phyloP scores from a whole-genome alignment of 331 rosid genomes.

The Malus hybrid region DNA sequence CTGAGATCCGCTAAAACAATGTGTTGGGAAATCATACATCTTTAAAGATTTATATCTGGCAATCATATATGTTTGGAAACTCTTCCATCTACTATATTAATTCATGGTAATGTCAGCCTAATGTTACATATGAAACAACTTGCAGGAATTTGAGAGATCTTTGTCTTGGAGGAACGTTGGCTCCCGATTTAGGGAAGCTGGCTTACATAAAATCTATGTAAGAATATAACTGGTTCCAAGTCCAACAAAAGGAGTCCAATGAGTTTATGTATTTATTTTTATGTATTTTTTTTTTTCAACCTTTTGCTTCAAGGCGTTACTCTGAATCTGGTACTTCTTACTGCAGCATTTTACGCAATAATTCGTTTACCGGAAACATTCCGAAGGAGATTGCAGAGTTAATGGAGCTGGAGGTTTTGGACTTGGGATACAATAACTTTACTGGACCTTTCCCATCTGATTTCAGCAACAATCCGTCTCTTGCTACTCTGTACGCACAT shows the following conservation, averaged over 20 bases:
- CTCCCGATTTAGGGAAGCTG: slow-evolving; percentile 54
- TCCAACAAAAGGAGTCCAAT: background rate
- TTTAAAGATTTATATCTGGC: too few relatives aligned
- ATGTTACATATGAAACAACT: background rate
- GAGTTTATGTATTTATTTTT: too few relatives aligned
- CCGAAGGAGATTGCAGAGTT: slow-evolving; percentile 43
- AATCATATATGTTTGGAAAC: background rate
- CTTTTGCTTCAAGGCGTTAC: background rate
- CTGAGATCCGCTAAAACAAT: too few relatives aligned
- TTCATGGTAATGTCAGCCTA: background rate
- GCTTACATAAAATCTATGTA: slow-evolving; percentile 58
- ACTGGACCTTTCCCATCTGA: slow-evolving; percentile 45
- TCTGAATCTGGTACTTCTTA: background rate
- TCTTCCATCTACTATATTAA: background rate
- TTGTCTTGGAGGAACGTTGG: slow-evolving; percentile 58
- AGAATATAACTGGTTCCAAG: slow-evolving; percentile 3
- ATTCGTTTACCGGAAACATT: slow-evolving; percentile 49
- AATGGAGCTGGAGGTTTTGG: slow-evolving; percentile 58
- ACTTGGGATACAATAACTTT: slow-evolving; percentile 64
- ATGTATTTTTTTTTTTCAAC: too few relatives aligned
- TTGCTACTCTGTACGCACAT: slow-evolving; percentile 41
- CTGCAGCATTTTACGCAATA: slow-evolving; percentile 61
- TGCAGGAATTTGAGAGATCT: slow-evolving; percentile 65
- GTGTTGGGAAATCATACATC: too few relatives aligned
- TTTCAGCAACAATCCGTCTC: slow-evolving; percentile 36